Base-by-base conservation (phyloP, 495 filamentous ascomycete genomes). In the Hypomontagnella submonticulosa region DNA sequence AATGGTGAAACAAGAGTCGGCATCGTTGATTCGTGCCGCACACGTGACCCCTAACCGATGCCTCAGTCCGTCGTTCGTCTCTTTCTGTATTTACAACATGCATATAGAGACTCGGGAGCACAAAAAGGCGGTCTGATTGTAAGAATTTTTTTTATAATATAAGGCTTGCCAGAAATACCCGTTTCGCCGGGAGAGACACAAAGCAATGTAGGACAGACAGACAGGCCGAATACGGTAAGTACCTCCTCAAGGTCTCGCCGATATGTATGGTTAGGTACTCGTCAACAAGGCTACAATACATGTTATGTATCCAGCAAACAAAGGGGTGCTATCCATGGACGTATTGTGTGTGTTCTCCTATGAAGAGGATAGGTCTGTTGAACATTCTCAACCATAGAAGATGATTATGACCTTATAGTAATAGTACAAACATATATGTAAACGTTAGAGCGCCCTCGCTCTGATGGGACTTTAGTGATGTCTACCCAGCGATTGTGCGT, bases 61-160 rank as follows among this genome's bases (percentile, higher is more conserved):
- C 66, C 32, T 64, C 66, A 69, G 38, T 64, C 66, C 66, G 66
- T 64, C 50, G 48, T 64, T 33, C 20, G 55, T 37, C 36, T 48
- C 34, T 15, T 38, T 38, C 36, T 53, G 34, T 53, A 53, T 33
- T 49, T 48, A 38, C 37, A 19, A 20, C 54, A 20, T 55, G 46
- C 42, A 64, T 46, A 38, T 43, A 56, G n/a, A 47, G 13, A 15
- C 30, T 41, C 19, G 19, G 37, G 54, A n/a, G 23, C 44, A 52
- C 60, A 58, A 69, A 69, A 58, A 54, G 49, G 66, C 66, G 66
- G 66, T 69, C 66, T 69, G 50, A 15, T 59, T 16, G 2, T 27
- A 20, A 7, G 23, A 30, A 34, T 27, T 3, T 27, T 27, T 27
- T 27, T 38, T 34, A 4, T 10, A 34, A 53, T 19, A 33, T 16